A percentile compares a stretch with the other conserved stretches of the same genome.
These are phyloP conservation scores for Penicillium coprophilum DNA, from an alignment of 495 filamentous ascomycete species.

Conservation along the genomic window DNA sequence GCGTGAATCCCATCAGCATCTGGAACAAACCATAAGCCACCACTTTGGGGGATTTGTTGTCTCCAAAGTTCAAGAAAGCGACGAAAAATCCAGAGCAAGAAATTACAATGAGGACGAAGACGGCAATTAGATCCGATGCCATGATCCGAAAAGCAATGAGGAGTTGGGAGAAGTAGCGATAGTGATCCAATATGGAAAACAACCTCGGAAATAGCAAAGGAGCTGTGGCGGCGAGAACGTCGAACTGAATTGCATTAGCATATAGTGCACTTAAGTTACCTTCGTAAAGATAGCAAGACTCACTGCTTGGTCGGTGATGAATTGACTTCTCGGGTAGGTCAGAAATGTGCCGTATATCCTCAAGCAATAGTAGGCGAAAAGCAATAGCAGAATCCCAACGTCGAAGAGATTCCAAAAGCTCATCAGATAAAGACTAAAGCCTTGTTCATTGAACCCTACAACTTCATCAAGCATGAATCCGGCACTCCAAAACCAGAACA, in stretches of 20 bases:
- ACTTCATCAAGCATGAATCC: constrained; percentile 97
- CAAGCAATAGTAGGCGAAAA: constrained; percentile 85
- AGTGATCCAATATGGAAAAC: constrained; percentile 90
- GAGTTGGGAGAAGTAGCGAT: constrained; percentile 90
- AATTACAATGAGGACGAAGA: constrained; percentile 78
- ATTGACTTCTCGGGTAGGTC: constrained; percentile 60
- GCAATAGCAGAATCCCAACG: constrained; percentile 79
- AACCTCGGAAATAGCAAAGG: constrained; percentile 86
- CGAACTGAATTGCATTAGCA: constrained; percentile 51
- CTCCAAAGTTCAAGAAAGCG: constrained; percentile 79
- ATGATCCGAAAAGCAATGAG: constrained; percentile 91
- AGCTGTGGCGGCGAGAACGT: constrained; percentile 84
- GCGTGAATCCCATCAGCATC: constrained; percentile 85
- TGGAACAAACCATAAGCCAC: constrained; percentile 90
- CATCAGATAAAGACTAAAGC: constrained; percentile 92
- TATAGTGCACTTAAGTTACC: not conserved
- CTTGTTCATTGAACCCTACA: constrained; percentile 89
- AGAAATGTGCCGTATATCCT: constrained; percentile 81
- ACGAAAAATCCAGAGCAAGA: constrained; percentile 92
- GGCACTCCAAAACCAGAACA: constrained; percentile 96
- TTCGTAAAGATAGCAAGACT: not conserved
- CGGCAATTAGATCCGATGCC: constrained; percentile 81
- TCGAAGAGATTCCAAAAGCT: constrained; percentile 97
- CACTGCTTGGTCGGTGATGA: constrained; percentile 66
- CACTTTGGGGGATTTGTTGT: constrained; percentile 57